Evolutionary conservation across 208 protist species (phyloP).

Genomic region (Leishmania arabica): DNA sequence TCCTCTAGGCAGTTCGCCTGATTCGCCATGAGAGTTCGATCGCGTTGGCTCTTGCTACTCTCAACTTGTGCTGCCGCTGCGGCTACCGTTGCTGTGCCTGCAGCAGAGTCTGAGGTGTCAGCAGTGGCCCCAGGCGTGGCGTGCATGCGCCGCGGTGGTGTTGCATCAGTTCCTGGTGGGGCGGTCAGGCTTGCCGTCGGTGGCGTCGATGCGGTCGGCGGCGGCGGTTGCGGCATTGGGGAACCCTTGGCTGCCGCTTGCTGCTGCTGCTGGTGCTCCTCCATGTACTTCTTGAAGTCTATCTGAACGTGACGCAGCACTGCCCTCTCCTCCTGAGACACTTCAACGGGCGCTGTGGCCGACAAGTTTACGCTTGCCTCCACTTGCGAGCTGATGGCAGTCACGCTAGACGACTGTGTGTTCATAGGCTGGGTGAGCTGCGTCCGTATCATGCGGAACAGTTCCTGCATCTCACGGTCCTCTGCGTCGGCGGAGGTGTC

Average conservation of each 20-base stretch:
- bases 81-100: not conserved
- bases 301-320: constrained; percentile 52
- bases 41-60: not conserved
- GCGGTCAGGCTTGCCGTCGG: constrained; percentile 6
- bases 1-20: constrained; percentile 1
- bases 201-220: constrained; percentile 28
- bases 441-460: constrained; percentile 30
- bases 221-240: not conserved
- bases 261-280: constrained; percentile 25
- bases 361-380: not conserved
- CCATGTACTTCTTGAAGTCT: constrained; percentile 39
- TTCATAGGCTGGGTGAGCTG: constrained; percentile 26
- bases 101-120: not conserved
- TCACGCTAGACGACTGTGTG: not conserved
- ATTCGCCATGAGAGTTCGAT: constrained; percentile 1
- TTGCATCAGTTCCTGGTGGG: not conserved
- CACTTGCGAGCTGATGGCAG: not conserved
- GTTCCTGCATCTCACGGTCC: constrained; percentile 45
- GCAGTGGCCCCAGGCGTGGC: constrained; percentile 4
- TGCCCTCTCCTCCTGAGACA: constrained; percentile 55
- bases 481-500: constrained; percentile 30
- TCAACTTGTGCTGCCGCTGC: not conserved
- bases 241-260: not conserved
- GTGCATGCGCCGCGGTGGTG: not conserved
- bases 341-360: constrained; percentile 35